These are phyloP conservation scores for Grigorovia jiainica DNA, from an alignment of 805 yeast genomes.

Conservation along the genomic window DNA sequence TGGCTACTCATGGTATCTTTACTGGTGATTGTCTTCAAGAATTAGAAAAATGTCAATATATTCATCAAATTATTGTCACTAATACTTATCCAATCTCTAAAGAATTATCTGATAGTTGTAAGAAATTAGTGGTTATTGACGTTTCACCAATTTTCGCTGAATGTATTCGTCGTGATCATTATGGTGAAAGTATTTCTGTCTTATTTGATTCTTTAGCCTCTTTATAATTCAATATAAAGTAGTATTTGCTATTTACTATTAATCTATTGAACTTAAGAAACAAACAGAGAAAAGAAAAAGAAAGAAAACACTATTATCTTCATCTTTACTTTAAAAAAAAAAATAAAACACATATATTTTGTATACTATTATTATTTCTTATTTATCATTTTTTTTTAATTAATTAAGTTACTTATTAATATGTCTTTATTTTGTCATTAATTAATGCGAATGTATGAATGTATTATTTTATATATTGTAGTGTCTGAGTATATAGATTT, in stretches of 20 bases:
- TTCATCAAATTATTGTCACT: conserved; percentile 89
- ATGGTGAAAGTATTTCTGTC: conserved; percentile 93
- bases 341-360: background rate
- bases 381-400: background rate
- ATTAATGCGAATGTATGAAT: background rate
- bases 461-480: background rate
- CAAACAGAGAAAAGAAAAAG: background rate
- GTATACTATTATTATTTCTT: background rate
- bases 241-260: background rate
- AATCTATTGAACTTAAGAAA: too few relatives aligned
- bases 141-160: conserved; percentile 94
- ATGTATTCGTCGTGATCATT: conserved; percentile 96
- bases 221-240: conserved; percentile 11
- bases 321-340: background rate
- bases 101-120: conserved; percentile 44
- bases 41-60: conserved; percentile 66
- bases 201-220: conserved; percentile 78
- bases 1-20: conserved; percentile 95
- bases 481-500: background rate
- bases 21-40: conserved; percentile 77
- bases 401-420: too few relatives aligned
- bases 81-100: conserved; percentile 87
- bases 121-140: conserved; percentile 79
- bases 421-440: background rate
- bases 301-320: background rate